Evolutionary conservation across 2,329 filamentous ascomycete species (phyloP), one percentile per base, ranked within the genome.

Genomic region (Dactylonectria macrodidyma): DNA sequence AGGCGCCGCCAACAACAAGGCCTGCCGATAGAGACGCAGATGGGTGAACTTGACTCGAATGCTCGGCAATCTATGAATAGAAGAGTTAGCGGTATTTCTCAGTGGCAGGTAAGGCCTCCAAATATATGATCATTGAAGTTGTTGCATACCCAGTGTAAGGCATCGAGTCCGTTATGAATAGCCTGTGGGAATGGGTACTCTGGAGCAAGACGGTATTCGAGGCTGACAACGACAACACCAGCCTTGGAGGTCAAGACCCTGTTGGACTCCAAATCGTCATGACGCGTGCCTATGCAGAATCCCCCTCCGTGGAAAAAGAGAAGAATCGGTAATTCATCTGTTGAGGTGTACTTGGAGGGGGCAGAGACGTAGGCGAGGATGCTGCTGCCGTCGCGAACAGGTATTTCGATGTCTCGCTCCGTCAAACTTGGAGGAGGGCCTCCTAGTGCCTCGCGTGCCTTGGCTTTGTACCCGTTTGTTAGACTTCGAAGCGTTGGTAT

Each of bases 121-220:
- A 8, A 46, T 46, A 8, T 16, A 16, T n/a, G 5, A 46, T 46
- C 41, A 46, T n/a, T 46, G 16, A 5, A n/a, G 41, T 46, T 41
- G 54, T 16, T 33, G 38, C 57, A 14, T 54, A 54, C 59, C 47
- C 48, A 54, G 12, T 61, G 26, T 16, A 61, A 50, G 22, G 59
- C 34, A 46, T 61, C 59, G 7, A 30, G 26, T 22, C 47, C 33
- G 24, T 54, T 48, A 16, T 61, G 47, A 34, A 54, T 54, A 24
- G 59, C 47, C 26, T 52, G 36, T n/a, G 59, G 59, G 26, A 52
- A 61, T 7, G 48, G 59, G 38, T 52, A 36, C 59, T 61, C 59
- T 9, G 59, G 59, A 12, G 59, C 59, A 41, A 61, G 47, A 22
- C 59, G 59, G 19, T 61, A 61, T 19, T 61, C 59, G 22, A 61